Base-by-base conservation (phyloP, 2,329 filamentous ascomycete genomes). In the Emergomyces orientalis region DNA sequence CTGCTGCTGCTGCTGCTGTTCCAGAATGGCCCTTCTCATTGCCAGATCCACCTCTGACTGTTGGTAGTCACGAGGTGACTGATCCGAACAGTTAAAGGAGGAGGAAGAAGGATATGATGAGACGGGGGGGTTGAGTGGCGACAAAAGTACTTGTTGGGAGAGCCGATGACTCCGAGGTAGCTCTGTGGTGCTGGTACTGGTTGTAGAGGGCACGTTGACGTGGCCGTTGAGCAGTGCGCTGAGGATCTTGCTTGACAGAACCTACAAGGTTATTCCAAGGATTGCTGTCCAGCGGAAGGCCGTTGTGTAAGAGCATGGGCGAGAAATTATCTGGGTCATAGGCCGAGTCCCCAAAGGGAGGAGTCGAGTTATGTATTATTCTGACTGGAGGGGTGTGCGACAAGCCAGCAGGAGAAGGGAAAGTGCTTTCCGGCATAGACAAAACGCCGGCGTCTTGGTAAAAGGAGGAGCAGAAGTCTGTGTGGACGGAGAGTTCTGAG, bases 11-110 rank as follows among this genome's bases (percentile, higher is more conserved):
- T 83, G 81, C 47, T 56, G 71, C 47, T 78, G 77, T 49, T 78
- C 83, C 76, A 86, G 79, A 63, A 82, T 76, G 63, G 81, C 81
- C 64, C 80, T 79, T 76, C 82, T 83, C 81, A 86, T 85, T 59
- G 82, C 83, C 71, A 82, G 76, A 69, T 85, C 82, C n/a, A 82
- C 79, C 13, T 79, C 77, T 65, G 78, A 72, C 69, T 72, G 71
- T 62, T 70, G 71, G 62, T 67, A 73, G 72, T 82, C 77, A 25
- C 77, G 71, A 14, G 75, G 72, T 1, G 75, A 72, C 1, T 72
- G 71, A 54, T 78, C 71, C 22, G 73, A 71, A 55, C 72, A 71
- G 49, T 73, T 73, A 51, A 76, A 8, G 34, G 34, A 73, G 71
- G 73, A 71, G 43, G 71, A 68, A 60, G 76, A 71, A 61, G 74